Evolutionary conservation across 371 early-diverging fungal genomes (phyloP).

Genomic region (Ordospora colligata): DNA sequence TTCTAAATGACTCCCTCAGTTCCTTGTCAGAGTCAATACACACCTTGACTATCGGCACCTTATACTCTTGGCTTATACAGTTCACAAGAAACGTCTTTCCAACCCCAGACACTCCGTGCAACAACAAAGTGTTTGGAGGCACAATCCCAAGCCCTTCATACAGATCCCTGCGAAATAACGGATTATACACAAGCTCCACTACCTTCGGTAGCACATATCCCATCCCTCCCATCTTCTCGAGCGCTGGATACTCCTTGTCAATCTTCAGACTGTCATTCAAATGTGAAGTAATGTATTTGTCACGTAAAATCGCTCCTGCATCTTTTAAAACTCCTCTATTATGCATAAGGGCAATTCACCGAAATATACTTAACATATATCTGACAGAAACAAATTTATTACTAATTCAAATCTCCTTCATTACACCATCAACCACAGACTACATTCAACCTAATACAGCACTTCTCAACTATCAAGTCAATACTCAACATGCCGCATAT

Average conservation of each 20-base stretch:
- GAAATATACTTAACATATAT: too few relatives aligned
- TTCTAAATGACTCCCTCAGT: constrained; percentile 48
- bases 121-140: constrained; percentile 44
- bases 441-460: too few relatives aligned
- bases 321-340: constrained; percentile 16
- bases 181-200: constrained; percentile 30
- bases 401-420: too few relatives aligned
- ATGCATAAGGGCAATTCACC: background rate
- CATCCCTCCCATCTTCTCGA: constrained; percentile 39
- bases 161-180: constrained; percentile 30
- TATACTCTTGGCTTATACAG: constrained; percentile 45
- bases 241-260: constrained; percentile 20
- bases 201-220: constrained; percentile 38
- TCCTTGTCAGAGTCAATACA: constrained; percentile 34
- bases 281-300: constrained; percentile 28
- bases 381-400: too few relatives aligned
- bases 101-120: constrained; percentile 56
- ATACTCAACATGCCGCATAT: constrained; percentile 51
- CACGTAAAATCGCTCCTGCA: constrained; percentile 37
- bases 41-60: constrained; percentile 43
- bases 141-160: constrained; percentile 45
- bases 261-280: constrained; percentile 22
- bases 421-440: too few relatives aligned
- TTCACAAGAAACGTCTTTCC: constrained; percentile 56
- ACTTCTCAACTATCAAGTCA: background rate